These are phyloP conservation scores for Stachybotrys chartarum DNA, from an alignment of 2,329 filamentous ascomycete genomes.

Conservation along the genomic window DNA sequence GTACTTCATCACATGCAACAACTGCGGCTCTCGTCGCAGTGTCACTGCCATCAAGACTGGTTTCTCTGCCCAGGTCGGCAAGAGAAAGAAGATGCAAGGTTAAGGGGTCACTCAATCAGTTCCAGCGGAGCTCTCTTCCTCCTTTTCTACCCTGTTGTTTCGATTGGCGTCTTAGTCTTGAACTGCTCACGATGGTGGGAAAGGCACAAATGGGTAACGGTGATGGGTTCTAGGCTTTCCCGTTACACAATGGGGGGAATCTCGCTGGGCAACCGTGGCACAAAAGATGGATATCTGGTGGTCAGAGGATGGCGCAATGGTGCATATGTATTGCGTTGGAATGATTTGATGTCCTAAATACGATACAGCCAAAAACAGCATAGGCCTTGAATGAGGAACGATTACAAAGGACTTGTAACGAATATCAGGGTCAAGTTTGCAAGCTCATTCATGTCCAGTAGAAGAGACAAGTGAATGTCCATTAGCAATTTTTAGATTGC, in stretches of 20 bases:
- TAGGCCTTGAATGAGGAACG: neutral
- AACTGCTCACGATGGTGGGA: neutral
- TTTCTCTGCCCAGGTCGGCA: constrained; percentile 99
- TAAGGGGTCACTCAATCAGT: constrained; percentile 35
- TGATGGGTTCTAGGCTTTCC: neutral
- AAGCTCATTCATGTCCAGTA: too few species aligned
- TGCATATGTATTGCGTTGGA: neutral
- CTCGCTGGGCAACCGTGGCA: too few species aligned
- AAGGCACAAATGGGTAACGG: neutral
- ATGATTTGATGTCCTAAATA: neutral
- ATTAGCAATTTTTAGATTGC: too few species aligned
- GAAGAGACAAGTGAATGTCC: too few species aligned
- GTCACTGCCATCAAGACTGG: constrained; percentile 99
- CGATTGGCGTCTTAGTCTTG: too few species aligned
- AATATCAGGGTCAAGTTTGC: too few species aligned
- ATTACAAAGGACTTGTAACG: neutral
- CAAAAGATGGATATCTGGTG: neutral
- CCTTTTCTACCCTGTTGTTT: neutral
- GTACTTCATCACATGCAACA: constrained; percentile 95
- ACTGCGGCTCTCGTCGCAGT: constrained; percentile 72
- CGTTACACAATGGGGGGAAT: neutral
- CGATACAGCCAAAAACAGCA: neutral
- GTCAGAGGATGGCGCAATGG: neutral
- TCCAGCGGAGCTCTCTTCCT: neutral
- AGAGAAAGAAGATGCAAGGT: constrained; percentile 90